Percentiles rank a stretch among this genome's conserved stretches.
phyloP scores from a whole-genome alignment of 2,329 filamentous ascomycete species.

The Hypoxylon sp. region DNA sequence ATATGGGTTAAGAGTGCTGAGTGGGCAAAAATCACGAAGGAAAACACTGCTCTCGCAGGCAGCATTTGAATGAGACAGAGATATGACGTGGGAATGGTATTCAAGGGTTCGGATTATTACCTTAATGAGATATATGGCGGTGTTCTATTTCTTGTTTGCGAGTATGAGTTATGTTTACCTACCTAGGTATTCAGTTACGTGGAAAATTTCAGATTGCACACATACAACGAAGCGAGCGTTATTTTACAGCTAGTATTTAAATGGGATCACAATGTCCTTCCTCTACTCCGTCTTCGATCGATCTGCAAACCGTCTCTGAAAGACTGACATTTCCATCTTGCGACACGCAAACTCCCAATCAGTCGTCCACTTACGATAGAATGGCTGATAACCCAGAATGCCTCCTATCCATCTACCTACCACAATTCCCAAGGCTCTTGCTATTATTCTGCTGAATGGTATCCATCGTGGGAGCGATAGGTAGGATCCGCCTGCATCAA shows the following conservation, averaged over 20 bases:
- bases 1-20: conserved; percentile 48
- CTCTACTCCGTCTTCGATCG: conserved; percentile 29
- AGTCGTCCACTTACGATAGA: conserved; percentile 55
- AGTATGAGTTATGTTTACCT: neutral
- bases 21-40: conserved; percentile 47
- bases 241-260: conserved; percentile 8
- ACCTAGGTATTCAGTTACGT: conserved; percentile 6
- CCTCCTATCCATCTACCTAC: conserved; percentile 59
- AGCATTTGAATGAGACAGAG: conserved; percentile 20
- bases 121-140: conserved; percentile 9
- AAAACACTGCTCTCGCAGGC: conserved; percentile 38
- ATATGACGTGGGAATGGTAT: neutral
- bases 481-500: conserved; percentile 59
- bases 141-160: conserved; percentile 6
- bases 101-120: neutral
- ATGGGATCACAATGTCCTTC: neutral
- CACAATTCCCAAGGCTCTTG: conserved; percentile 51
- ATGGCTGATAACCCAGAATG: conserved; percentile 58
- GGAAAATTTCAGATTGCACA: neutral
- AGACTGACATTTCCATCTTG: conserved; percentile 54
- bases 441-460: conserved; percentile 53
- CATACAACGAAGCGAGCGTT: conserved; percentile 4
- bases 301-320: conserved; percentile 50
- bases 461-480: conserved; percentile 57
- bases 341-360: conserved; percentile 57